phyloP scores from a whole-genome alignment of 2,329 filamentous ascomycete genomes.

The Cryphonectria carpinicola region DNA sequence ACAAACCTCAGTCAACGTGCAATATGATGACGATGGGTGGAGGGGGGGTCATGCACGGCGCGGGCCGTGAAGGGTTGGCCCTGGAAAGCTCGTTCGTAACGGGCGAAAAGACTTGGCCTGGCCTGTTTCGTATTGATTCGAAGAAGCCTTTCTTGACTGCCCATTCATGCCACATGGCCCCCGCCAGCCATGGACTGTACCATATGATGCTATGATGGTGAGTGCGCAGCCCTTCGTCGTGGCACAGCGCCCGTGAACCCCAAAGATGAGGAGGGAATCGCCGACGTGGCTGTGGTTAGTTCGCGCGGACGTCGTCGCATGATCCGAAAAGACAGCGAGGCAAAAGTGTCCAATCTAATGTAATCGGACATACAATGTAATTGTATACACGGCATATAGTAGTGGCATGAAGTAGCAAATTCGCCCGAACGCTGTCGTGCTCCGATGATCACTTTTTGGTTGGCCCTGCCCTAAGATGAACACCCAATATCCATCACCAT shows the following conservation, averaged over 20 bases:
- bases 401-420: neutral
- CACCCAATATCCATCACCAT: neutral
- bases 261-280: neutral
- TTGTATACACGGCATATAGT: neutral
- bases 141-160: neutral
- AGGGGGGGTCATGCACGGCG: neutral
- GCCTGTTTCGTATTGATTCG: neutral
- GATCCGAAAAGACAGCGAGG: neutral
- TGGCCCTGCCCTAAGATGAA: neutral
- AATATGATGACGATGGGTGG: neutral
- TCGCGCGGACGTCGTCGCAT: neutral
- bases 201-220: neutral
- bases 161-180: neutral
- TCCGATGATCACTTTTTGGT: neutral
- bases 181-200: neutral
- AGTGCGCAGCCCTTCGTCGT: neutral
- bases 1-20: neutral
- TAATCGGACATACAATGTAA: neutral
- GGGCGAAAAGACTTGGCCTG: neutral
- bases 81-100: neutral
- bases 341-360: neutral
- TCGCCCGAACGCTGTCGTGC: neutral
- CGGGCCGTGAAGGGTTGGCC: slow-evolving; percentile 4
- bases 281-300: neutral
- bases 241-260: neutral